Conservation (phyloP, 2,329 filamentous ascomycete species). For the Aspergillus pseudonomiae region DNA sequence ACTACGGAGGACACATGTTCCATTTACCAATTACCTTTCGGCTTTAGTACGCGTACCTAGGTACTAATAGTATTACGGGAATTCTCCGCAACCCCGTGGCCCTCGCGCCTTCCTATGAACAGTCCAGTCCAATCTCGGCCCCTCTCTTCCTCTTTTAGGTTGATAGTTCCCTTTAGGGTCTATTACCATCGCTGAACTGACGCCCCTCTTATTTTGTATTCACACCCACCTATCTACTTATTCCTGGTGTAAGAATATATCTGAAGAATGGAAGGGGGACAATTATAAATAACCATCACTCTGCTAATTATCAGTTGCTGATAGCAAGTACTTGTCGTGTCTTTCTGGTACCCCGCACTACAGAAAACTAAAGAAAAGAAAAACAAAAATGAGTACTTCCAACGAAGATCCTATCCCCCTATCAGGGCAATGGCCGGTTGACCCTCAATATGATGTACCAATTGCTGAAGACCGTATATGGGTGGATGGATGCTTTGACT, state of each 20-base stretch:
- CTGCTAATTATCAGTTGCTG: neutral
- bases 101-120: neutral
- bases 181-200: neutral
- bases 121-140: too few relatives aligned
- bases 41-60: too few relatives aligned
- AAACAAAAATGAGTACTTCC: conserved; percentile 17
- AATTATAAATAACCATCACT: neutral
- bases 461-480: conserved; percentile 77
- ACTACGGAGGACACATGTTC: too few relatives aligned
- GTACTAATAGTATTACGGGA: neutral
- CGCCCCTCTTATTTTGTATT: neutral
- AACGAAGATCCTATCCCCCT: conserved; percentile 50
- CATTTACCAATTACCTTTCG: too few relatives aligned
- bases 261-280: neutral
- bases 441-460: conserved; percentile 62
- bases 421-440: conserved; percentile 65
- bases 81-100: neutral
- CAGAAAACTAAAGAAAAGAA: neutral
- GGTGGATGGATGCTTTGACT: conserved; percentile 99
- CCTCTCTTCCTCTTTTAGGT: neutral
- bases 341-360: neutral
- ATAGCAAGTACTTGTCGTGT: neutral
- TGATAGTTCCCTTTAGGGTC: neutral
- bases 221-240: neutral
- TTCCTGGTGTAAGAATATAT: neutral